Evolutionary conservation across 192 early-diverging fungal genomes (phyloP).

Genomic region (Mortierella claussenii): DNA sequence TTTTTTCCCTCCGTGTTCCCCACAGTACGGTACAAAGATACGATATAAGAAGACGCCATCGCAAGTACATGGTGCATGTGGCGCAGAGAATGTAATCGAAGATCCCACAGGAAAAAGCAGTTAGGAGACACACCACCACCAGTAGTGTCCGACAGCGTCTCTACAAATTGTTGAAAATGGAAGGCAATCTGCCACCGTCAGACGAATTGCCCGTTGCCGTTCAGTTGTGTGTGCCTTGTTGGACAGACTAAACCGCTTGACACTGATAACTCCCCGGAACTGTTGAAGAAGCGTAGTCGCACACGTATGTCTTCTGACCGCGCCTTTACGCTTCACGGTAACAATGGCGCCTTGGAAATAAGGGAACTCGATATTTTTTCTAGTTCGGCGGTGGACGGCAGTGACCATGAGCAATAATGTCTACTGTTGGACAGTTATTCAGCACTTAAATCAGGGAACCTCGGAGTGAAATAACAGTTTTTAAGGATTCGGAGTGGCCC

Average conservation of each 20-base stretch:
- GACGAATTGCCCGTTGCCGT: not conserved
- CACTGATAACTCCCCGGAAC: not conserved
- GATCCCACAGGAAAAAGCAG: no score
- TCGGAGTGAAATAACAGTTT: constrained; percentile 7
- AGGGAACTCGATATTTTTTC: no score
- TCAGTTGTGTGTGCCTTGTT: not conserved
- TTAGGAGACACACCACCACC: no score
- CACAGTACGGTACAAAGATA: no score
- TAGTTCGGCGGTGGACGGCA: not conserved
- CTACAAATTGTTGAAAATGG: constrained; percentile 3
- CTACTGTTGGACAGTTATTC: not conserved
- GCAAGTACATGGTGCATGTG: no score
- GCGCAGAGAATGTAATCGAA: no score
- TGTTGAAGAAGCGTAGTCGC: not conserved
- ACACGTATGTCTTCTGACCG: not conserved
- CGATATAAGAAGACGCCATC: no score
- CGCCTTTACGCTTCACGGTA: no score
- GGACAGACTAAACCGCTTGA: constrained; percentile 7
- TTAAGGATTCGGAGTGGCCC: no score
- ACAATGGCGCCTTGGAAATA: no score
- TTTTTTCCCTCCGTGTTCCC: no score
- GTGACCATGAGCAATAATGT: constrained; percentile 2
- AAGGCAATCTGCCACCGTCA: not conserved
- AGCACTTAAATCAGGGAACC: not conserved
- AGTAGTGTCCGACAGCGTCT: constrained; percentile 14